These are phyloP conservation scores for Kentomonas sorsogonicus DNA, from an alignment of 208 protist genomes.

Conservation along the genomic window DNA sequence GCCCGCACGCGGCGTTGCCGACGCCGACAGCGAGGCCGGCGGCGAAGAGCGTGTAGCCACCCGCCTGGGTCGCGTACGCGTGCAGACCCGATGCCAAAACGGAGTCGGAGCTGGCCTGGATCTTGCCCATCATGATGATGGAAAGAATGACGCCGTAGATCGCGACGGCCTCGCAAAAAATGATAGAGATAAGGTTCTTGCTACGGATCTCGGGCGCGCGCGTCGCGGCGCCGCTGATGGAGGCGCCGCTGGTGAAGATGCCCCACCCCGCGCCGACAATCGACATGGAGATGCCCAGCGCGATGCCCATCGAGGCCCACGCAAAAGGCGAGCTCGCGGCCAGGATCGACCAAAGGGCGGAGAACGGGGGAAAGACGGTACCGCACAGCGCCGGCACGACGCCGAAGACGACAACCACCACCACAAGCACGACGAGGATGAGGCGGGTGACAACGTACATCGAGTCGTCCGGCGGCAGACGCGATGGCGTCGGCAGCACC, in stretches of 20 bases:
- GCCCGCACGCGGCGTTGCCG: constrained; percentile 94
- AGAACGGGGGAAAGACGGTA: constrained; percentile 78
- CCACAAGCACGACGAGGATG: constrained; percentile 35
- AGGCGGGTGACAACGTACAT: constrained; percentile 53
- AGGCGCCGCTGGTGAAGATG: constrained; percentile 83
- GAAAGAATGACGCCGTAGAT: constrained; percentile 99
- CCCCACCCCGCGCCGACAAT: constrained; percentile 87
- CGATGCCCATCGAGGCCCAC: constrained; percentile 77
- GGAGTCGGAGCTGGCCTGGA: constrained; percentile 50
- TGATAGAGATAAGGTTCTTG: constrained; percentile 95
- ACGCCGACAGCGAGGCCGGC: constrained; percentile 94
- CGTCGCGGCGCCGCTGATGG: constrained; percentile 84
- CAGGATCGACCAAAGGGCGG: constrained; percentile 69
- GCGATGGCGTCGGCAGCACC: constrained; percentile 66
- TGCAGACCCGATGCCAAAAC: constrained; percentile 39
- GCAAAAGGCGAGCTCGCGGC: constrained; percentile 62
- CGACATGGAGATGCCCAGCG: constrained; percentile 73
- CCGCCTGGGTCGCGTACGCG: constrained; percentile 36
- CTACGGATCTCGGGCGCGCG: constrained; percentile 84
- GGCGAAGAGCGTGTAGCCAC: constrained; percentile 92
- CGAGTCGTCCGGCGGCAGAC: constrained; percentile 78
- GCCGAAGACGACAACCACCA: constrained; percentile 69
- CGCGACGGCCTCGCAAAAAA: constrained; percentile 99
- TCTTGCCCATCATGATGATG: constrained; percentile 96
- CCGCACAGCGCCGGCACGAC: constrained; percentile 68